These are phyloP conservation scores for Apostasia shenzhenica DNA, from an alignment of 106 monocot species.

Conservation along the genomic window DNA sequence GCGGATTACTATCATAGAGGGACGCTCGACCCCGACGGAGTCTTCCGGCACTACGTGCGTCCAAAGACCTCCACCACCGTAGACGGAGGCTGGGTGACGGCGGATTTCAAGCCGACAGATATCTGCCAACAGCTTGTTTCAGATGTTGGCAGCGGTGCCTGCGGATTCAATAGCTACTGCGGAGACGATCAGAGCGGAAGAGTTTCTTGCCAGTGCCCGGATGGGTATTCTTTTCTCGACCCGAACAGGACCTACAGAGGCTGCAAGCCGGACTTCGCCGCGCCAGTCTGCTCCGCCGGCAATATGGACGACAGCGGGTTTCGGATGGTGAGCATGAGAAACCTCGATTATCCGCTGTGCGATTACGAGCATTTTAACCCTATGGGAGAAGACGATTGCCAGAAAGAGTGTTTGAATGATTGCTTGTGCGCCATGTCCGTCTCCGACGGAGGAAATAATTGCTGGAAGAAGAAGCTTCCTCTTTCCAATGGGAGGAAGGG, in stretches of 20 bases:
- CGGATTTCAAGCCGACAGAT: neutral
- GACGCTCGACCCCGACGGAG: conserved; percentile 8
- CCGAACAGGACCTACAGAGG: conserved; percentile 27
- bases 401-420: conserved; percentile 12
- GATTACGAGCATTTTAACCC: conserved; percentile 24
- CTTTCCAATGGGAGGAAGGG: conserved; percentile 11
- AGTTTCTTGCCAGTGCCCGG: conserved; percentile 29
- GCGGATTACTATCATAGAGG: conserved; percentile 7
- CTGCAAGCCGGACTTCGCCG: conserved; percentile 23
- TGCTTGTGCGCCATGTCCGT: conserved; percentile 17
- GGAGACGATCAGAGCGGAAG: neutral
- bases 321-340: neutral
- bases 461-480: conserved; percentile 39
- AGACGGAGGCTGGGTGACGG: conserved; percentile 11
- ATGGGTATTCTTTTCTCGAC: conserved; percentile 19
- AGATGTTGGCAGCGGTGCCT: conserved; percentile 16
- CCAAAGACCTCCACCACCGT: neutral
- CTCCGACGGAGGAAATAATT: neutral
- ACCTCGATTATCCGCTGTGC: conserved; percentile 11
- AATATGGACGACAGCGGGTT: neutral
- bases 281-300: conserved; percentile 16
- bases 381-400: conserved; percentile 5
- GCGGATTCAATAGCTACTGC: conserved; percentile 49
- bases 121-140: neutral
- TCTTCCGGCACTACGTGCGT: conserved; percentile 6